Percentiles rank a stretch among this genome's conserved stretches.
These are phyloP conservation scores for Phytophthora europaea DNA, from an alignment of 352 stramenopile genomes.

Conservation along the genomic window DNA sequence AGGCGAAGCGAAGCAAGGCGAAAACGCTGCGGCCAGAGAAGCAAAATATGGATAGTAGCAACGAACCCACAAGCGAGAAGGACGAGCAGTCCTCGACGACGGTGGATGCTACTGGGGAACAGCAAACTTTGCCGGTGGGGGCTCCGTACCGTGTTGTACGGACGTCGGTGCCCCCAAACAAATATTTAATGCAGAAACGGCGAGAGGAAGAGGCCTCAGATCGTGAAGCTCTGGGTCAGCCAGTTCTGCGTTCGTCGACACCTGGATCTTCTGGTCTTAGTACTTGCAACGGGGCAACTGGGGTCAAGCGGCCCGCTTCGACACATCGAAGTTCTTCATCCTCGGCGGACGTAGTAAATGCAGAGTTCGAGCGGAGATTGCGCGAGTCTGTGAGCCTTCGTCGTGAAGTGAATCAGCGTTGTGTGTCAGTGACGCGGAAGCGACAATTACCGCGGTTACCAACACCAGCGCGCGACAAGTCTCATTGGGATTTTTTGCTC, in stretches of 20 bases:
- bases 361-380: conserved; percentile 63
- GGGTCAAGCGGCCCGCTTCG: conserved; percentile 11
- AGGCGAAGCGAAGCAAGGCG: conserved; percentile 25
- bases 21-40: conserved; percentile 10
- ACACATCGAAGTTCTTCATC: conserved; percentile 17
- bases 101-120: conserved; percentile 2
- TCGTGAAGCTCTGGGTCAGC: conserved; percentile 19
- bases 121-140: conserved; percentile 13
- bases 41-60: conserved; percentile 2
- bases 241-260: conserved; percentile 17
- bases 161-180: conserved; percentile 51
- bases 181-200: conserved; percentile 57
- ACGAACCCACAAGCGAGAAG: not conserved
- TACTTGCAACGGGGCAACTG: conserved; percentile 20
- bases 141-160: conserved; percentile 42
- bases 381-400: conserved; percentile 59
- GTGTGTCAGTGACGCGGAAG: conserved; percentile 62
- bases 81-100: not conserved
- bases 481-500: conserved; percentile 95
- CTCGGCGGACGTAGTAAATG: conserved; percentile 38
- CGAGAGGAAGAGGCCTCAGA: conserved; percentile 45
- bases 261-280: conserved; percentile 18
- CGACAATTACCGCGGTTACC: conserved; percentile 73
- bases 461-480: conserved; percentile 61
- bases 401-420: conserved; percentile 50